Base-by-base conservation (phyloP, 352 stramenopile species). In the Phytophthora vignae region DNA sequence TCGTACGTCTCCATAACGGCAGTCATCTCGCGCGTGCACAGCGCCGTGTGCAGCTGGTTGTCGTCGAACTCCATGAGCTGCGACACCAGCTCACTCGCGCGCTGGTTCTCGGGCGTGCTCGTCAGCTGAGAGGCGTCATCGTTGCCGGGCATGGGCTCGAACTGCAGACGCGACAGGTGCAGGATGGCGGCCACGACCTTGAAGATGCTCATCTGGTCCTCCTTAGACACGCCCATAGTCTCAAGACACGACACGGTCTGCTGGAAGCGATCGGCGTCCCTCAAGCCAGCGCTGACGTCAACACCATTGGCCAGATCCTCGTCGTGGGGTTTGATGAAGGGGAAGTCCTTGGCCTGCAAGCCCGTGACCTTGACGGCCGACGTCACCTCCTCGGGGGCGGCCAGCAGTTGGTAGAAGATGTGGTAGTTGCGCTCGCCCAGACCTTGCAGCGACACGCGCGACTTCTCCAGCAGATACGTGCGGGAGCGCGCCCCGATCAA, bases 361-460 rank as follows among this genome's bases (percentile, higher is more conserved):
- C 94, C 83, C 6, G 82, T 76, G n/a, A 98, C 78, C 44, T 94
- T 77, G 8, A 95, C 81, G 33, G 87, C 81, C 22, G 78, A 59
- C 9, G 77, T 89, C 60, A 84, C 79, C 33, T 88, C 74, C 15
- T 83, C 81, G 0, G 77, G 73, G 1, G 86, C 81, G 15, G 87
- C 85, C 10, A 96, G 77, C 36, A 99, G 72, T 69, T 99, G 92
- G 84, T 99, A 99, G 76, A 99, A 99, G 58, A 99, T 98, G 81
- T 99, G 98, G 87, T 99, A 99, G 83, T 99, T 99, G 55, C 98
- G 84, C 77, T 99, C 98, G 14, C 92, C 93, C 52, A 92, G 60
- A n/a, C 87, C 89, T 79, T 99, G 96, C 33, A 84, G 95, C 76
- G 65, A 99, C 69, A 87, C 97, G 33, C 90, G 87, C 33, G 87